phyloP scores from a whole-genome alignment of 139 green algal genomes.

The Ostreobium quekettii region DNA sequence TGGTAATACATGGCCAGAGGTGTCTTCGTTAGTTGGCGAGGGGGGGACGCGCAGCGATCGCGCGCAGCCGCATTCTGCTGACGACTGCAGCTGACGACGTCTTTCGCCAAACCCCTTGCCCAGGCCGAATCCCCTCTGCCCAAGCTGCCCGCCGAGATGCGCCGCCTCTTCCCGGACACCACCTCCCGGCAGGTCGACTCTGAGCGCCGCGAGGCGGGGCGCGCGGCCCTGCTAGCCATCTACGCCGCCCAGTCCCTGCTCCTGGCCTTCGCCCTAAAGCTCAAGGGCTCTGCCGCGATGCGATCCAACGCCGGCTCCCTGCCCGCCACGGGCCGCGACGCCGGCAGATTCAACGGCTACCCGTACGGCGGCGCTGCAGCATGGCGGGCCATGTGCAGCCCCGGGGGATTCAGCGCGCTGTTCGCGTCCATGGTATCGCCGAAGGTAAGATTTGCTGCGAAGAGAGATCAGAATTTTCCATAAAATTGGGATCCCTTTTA shows the following conservation, averaged over 20 bases:
- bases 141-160: constrained; percentile 28
- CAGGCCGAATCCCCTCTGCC: constrained; percentile 33
- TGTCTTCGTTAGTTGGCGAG: too few species aligned
- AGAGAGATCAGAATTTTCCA: too few species aligned
- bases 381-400: constrained; percentile 2
- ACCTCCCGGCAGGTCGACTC: constrained; percentile 30
- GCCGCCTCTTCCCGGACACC: constrained; percentile 59
- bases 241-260: constrained; percentile 72
- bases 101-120: too few species aligned
- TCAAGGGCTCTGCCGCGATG: constrained; percentile 55
- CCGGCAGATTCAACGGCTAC: background rate
- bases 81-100: too few species aligned
- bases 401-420: constrained; percentile 14
- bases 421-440: constrained; percentile 14
- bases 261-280: constrained; percentile 85
- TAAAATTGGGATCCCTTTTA: too few species aligned
- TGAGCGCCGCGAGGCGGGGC: constrained; percentile 42
- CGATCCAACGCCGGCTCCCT: background rate
- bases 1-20: too few species aligned
- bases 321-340: background rate
- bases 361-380: background rate
- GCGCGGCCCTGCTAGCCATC: constrained; percentile 60
- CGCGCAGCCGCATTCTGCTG: too few species aligned
- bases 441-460: background rate
- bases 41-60: too few species aligned